These are phyloP conservation scores for Sarcodon sp. DNA, from an alignment of 768 basidiomycete species.

Conservation along the genomic window DNA sequence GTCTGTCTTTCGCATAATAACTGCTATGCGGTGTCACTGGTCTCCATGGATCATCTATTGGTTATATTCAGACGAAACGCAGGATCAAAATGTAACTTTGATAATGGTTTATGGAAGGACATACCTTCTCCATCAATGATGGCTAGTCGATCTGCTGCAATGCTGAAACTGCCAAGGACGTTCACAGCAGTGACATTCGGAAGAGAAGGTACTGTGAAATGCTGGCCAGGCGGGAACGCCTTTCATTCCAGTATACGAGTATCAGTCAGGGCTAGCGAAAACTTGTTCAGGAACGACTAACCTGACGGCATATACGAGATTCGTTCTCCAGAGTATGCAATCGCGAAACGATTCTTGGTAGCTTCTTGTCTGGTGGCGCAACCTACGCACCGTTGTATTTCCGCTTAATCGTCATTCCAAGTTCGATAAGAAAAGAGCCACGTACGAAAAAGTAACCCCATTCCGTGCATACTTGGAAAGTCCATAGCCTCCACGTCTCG, in stretches of 20 bases:
- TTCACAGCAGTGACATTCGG: constrained; percentile 84
- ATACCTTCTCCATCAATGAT: constrained; percentile 79
- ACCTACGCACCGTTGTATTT: constrained; percentile 29
- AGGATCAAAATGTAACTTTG: too few species aligned
- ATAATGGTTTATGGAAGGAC: constrained; percentile 1
- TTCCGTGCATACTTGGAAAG: constrained; percentile 86
- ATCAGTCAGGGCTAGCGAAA: not conserved
- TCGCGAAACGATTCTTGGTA: constrained; percentile 68
- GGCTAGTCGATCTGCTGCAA: constrained; percentile 71
- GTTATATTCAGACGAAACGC: too few species aligned
- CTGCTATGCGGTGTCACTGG: constrained; percentile 76
- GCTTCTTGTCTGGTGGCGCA: constrained; percentile 53
- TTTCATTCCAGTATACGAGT: constrained; percentile 11
- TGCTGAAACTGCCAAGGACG: constrained; percentile 68
- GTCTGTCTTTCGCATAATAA: constrained; percentile 46
- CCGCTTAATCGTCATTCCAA: not conserved
- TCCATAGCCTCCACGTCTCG: constrained; percentile 79
- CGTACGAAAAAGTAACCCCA: constrained; percentile 90
- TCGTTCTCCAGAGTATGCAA: constrained; percentile 63
- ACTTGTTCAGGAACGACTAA: constrained; percentile 11
- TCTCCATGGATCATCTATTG: constrained; percentile 78
- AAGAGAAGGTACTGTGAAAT: constrained; percentile 54
- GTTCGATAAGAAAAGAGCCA: not conserved
- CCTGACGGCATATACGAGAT: constrained; percentile 57
- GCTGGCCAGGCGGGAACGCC: constrained; percentile 70